These are phyloP conservation scores for Alisma plantagoaquatica DNA, from an alignment of 106 monocot species.

Conservation along the genomic window DNA sequence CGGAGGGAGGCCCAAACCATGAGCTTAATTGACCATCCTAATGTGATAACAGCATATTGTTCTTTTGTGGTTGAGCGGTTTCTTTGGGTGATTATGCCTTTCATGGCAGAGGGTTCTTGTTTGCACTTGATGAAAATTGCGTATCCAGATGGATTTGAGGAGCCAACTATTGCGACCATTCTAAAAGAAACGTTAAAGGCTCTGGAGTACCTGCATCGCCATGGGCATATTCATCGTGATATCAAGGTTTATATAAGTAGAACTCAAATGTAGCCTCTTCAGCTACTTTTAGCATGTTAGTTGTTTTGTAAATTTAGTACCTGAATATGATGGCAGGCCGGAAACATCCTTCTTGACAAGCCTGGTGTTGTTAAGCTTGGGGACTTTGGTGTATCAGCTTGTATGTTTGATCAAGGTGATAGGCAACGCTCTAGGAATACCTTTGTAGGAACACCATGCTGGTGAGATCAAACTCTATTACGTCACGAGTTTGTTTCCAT, in stretches of 20 bases:
- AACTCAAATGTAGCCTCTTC: no score
- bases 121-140: conserved; percentile 94
- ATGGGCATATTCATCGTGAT: conserved; percentile 95
- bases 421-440: conserved; percentile 84
- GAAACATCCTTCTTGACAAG: conserved; percentile 92
- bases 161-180: conserved; percentile 64
- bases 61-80: conserved; percentile 89
- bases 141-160: conserved; percentile 93
- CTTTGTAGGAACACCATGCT: conserved; percentile 96
- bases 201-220: conserved; percentile 90
- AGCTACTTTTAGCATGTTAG: no score
- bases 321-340: conserved; percentile 59
- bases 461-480: no score
- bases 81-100: conserved; percentile 97
- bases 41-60: conserved; percentile 73
- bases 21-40: conserved; percentile 96
- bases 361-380: conserved; percentile 77
- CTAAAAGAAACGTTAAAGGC: conserved; percentile 92
- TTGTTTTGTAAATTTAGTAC: no score
- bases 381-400: conserved; percentile 94
- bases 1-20: conserved; percentile 88
- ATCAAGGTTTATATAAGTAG: conserved; percentile 80
- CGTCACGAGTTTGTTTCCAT: no score
- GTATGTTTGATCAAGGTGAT: conserved; percentile 92
- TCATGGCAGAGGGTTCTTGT: conserved; percentile 95